A percentile compares a stretch with the other conserved stretches of the same genome.
phyloP scores from a whole-genome alignment of 352 stramenopile genomes.

The Globisporangium iwayamae region DNA sequence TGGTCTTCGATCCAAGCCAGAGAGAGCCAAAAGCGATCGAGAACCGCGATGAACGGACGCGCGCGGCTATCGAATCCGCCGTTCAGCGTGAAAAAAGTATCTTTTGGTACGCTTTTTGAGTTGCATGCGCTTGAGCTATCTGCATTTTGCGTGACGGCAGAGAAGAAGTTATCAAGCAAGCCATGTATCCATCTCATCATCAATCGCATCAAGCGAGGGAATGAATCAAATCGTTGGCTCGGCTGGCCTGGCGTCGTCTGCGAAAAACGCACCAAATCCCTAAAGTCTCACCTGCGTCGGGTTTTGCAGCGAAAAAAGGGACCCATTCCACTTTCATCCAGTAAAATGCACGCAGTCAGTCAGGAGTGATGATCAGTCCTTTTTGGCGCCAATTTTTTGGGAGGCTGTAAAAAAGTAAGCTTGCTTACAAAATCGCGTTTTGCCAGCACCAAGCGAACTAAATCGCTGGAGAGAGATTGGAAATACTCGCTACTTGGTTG shows the following conservation, averaged over 20 bases:
- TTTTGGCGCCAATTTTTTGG: too few relatives aligned
- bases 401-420: too few relatives aligned
- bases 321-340: conserved; percentile 4
- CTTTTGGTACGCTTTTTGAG: background rate
- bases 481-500: too few relatives aligned
- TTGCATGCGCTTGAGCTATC: background rate
- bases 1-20: background rate
- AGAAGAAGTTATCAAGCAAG: background rate
- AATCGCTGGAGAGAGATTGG: too few relatives aligned
- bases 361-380: background rate
- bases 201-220: background rate
- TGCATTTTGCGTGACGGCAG: background rate
- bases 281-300: conserved; percentile 9
- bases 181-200: background rate
- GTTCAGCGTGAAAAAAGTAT: background rate
- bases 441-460: too few relatives aligned
- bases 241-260: background rate
- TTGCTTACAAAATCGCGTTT: too few relatives aligned
- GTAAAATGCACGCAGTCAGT: background rate
- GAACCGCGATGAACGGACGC: background rate
- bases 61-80: background rate
- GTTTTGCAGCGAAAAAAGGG: conserved; percentile 10
- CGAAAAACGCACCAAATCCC: conserved; percentile 4
- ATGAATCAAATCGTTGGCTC: conserved; percentile 2
- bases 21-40: background rate